These are phyloP conservation scores for Fonsecaea erecta DNA, from an alignment of 2,329 filamentous ascomycete genomes.

Conservation along the genomic window DNA sequence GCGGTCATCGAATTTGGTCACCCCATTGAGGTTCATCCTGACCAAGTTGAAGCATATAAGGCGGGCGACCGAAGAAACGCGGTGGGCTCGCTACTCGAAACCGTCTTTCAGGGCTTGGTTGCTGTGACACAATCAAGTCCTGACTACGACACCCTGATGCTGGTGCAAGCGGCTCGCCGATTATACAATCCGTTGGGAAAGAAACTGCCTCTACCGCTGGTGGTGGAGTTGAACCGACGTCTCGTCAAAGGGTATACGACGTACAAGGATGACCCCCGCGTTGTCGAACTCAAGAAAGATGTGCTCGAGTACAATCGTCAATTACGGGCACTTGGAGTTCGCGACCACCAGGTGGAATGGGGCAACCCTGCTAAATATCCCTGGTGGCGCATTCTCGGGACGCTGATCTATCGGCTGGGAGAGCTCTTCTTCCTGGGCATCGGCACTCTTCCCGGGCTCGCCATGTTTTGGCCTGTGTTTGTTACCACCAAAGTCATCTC, in stretches of 20 bases:
- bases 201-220: conserved; percentile 86
- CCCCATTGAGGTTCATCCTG: conserved; percentile 80
- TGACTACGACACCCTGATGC: conserved; percentile 95
- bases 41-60: conserved; percentile 84
- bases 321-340: conserved; percentile 81
- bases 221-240: conserved; percentile 91
- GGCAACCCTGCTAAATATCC: conserved; percentile 69
- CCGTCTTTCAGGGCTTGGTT: conserved; percentile 80
- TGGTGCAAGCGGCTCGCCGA: conserved; percentile 88
- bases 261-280: conserved; percentile 88
- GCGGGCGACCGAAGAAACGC: conserved; percentile 82
- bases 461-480: conserved; percentile 89
- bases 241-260: conserved; percentile 88
- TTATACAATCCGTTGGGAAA: conserved; percentile 94
- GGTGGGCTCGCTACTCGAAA: conserved; percentile 82
- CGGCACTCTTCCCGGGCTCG: conserved; percentile 80
- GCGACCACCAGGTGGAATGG: conserved; percentile 94
- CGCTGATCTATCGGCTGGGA: conserved; percentile 76
- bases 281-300: conserved; percentile 72
- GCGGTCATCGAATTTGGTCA: conserved; percentile 94
- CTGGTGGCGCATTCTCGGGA: conserved; percentile 72
- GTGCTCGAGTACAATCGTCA: conserved; percentile 86
- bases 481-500: conserved; percentile 82
- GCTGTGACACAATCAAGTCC: conserved; percentile 90
- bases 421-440: conserved; percentile 79